Evolutionary conservation across 2,329 filamentous ascomycete species (phyloP).

Genomic region (Daldinia eschscholtzii): DNA sequence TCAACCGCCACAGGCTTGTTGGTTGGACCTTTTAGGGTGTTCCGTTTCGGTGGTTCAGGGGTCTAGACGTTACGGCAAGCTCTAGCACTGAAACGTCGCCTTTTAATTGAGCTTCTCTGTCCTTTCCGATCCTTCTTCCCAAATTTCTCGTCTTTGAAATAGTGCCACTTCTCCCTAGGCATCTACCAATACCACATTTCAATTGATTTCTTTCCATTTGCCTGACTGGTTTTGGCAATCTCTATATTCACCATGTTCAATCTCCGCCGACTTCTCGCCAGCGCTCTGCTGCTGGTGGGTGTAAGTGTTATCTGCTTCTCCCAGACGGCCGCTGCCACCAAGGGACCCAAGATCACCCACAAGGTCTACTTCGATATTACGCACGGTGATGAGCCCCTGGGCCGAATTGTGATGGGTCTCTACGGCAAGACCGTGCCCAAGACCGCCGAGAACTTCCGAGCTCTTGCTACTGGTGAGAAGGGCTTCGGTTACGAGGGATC

Average conservation of each 20-base stretch:
- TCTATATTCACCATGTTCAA: conserved; percentile 74
- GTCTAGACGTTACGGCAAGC: conserved; percentile 32
- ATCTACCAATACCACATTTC: conserved; percentile 18
- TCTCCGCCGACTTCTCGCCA: conserved; percentile 76
- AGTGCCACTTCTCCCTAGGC: conserved; percentile 24
- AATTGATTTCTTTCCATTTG: conserved; percentile 18
- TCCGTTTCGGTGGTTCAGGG: conserved; percentile 23
- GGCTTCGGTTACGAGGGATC: conserved; percentile 86
- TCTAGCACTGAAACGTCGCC: conserved; percentile 44
- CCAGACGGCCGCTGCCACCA: conserved; percentile 78
- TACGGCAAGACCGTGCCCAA: conserved; percentile 90
- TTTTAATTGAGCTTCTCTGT: conserved; percentile 47
- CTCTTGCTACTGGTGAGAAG: conserved; percentile 86
- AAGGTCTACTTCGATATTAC: conserved; percentile 93
- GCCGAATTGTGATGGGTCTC: conserved; percentile 83
- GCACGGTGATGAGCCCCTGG: conserved; percentile 79
- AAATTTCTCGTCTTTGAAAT: conserved; percentile 30
- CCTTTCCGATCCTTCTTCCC: conserved; percentile 43
- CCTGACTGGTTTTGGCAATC: conserved; percentile 31
- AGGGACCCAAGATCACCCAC: conserved; percentile 95
- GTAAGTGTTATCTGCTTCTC: conserved; percentile 81
- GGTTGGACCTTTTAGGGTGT: conserved; percentile 7
- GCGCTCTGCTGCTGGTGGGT: conserved; percentile 81
- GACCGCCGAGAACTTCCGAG: conserved; percentile 80
- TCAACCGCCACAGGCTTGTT: conserved; percentile 26